Evolutionary conservation across 805 yeast species (phyloP), one percentile per base, ranked within the genome.

Genomic region (Starmerella potacharoeniae): DNA sequence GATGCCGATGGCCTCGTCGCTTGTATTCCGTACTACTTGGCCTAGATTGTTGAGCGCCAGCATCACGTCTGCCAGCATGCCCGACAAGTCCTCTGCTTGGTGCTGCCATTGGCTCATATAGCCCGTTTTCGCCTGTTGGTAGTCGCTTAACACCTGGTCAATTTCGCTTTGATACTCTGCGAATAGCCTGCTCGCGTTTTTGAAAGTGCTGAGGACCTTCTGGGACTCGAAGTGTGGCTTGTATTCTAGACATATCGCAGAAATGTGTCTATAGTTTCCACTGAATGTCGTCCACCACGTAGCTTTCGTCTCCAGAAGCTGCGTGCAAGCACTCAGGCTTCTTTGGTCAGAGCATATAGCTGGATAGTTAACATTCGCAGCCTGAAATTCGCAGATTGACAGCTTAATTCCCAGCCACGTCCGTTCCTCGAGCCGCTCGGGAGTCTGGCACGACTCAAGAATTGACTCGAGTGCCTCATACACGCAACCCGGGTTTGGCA

Each of bases 271-370:
- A 64, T 78, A 82, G 62, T 82, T 77, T 0, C 87, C 87, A 58
- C 81, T 81, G 63, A 77, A 83, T 0, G 83, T 80, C 0, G 89
- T 82, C 91, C 91, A 84, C 76, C 83, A 79, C 60, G 82, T 84
- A 0, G 69, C 59, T 22, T 57, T 54, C 1, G 66, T 34, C 46
- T 63, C 70, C 46, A 69, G 55, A 37, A 47, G 55, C 3, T 33
- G 37, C 1, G 69, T 60, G 54, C 72, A 69, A 2, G 16, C 29
- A 0, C 30, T 13, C 4, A 59, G 33, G 11, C 30, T 36, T 6
- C 22, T 2, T 0, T n/a, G 34, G 29, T 54, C 54, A 11, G 13
- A 13, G 52, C 71, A 68, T 0, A 33, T 49, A 4, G 31, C 34
- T 0, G 72, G 72, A 44, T 56, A 66, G 2, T 33, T 50, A 9